A percentile compares a stretch with the other conserved stretches of the same genome.
Conservation (phyloP, 176 grass and related monocot species). For the Oryza nivara region DNA sequence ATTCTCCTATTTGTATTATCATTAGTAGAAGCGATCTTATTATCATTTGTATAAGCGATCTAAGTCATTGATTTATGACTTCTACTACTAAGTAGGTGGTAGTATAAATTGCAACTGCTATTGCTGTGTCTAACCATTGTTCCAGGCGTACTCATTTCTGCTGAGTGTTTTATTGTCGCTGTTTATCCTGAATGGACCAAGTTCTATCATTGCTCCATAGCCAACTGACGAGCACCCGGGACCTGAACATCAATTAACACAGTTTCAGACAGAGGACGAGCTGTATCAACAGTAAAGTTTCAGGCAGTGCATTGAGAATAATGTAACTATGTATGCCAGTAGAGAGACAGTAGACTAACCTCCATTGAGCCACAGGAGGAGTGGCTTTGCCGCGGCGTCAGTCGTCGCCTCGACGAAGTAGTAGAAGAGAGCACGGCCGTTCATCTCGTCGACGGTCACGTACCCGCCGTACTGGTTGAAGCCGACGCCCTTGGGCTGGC, state of each 20-base stretch:
- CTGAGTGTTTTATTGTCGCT: conserved; percentile 45
- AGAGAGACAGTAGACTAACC: conserved; percentile 12
- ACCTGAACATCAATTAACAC: conserved; percentile 14
- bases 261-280: background rate
- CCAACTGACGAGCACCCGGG: conserved; percentile 57
- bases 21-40: too few relatives aligned
- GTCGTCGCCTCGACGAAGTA: conserved; percentile 46
- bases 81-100: too few relatives aligned
- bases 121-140: conserved; percentile 10
- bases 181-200: conserved; percentile 44
- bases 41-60: too few relatives aligned
- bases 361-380: conserved; percentile 66
- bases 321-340: background rate
- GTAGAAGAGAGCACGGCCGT: conserved; percentile 53
- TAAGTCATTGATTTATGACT: too few relatives aligned
- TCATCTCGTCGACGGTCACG: conserved; percentile 46
- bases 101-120: background rate
- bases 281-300: too few relatives aligned
- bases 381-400: conserved; percentile 14
- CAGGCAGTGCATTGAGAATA: background rate
- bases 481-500: conserved; percentile 29
- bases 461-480: conserved; percentile 54
- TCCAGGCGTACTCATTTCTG: conserved; percentile 51
- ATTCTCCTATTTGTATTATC: too few relatives aligned
- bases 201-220: conserved; percentile 48